A percentile compares a stretch with the other conserved stretches of the same genome.
These are phyloP conservation scores for Fusarium coicis DNA, from an alignment of 2,329 filamentous ascomycete species.

Conservation along the genomic window DNA sequence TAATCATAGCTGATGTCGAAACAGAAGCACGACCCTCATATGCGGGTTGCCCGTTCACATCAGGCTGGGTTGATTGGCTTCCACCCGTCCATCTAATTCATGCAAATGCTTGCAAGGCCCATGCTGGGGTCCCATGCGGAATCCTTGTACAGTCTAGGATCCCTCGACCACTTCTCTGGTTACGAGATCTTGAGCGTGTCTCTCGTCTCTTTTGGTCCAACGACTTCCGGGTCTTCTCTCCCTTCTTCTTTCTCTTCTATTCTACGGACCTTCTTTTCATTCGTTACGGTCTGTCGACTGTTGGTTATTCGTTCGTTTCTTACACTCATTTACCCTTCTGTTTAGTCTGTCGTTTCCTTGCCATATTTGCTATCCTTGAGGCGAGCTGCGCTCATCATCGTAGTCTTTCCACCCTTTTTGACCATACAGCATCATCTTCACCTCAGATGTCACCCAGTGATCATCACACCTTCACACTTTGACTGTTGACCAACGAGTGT, in stretches of 20 bases:
- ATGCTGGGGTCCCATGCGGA: slow-evolving; percentile 20
- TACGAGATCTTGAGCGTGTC: slow-evolving; percentile 25
- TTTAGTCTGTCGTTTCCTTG: slow-evolving; percentile 24
- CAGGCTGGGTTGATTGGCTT: slow-evolving; percentile 31
- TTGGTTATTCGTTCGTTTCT: slow-evolving; percentile 35
- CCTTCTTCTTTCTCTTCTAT: slow-evolving; percentile 24
- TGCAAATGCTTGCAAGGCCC: slow-evolving; percentile 38
- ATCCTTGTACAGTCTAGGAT: slow-evolving; percentile 25
- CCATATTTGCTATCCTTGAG: slow-evolving; percentile 27
- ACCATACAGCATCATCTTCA: not conserved
- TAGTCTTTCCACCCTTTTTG: slow-evolving; percentile 31
- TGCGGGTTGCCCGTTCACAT: slow-evolving; percentile 29
- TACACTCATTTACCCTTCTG: slow-evolving; percentile 20
- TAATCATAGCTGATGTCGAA: slow-evolving; percentile 41
- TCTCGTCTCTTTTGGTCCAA: slow-evolving; percentile 25
- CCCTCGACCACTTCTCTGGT: slow-evolving; percentile 31
- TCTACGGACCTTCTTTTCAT: slow-evolving; percentile 13
- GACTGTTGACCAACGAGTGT: slow-evolving; percentile 35
- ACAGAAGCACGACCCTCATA: slow-evolving; percentile 36
- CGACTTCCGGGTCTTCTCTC: slow-evolving; percentile 22
- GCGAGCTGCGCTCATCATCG: slow-evolving; percentile 41
- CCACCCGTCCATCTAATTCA: slow-evolving; percentile 29
- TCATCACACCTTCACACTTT: slow-evolving; percentile 23
- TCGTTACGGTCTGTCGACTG: slow-evolving; percentile 23
- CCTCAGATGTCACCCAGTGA: slow-evolving; percentile 8